Evolutionary conservation across 1,139 yeast species (phyloP).

Genomic region (Zygosaccharomyces sapae): DNA sequence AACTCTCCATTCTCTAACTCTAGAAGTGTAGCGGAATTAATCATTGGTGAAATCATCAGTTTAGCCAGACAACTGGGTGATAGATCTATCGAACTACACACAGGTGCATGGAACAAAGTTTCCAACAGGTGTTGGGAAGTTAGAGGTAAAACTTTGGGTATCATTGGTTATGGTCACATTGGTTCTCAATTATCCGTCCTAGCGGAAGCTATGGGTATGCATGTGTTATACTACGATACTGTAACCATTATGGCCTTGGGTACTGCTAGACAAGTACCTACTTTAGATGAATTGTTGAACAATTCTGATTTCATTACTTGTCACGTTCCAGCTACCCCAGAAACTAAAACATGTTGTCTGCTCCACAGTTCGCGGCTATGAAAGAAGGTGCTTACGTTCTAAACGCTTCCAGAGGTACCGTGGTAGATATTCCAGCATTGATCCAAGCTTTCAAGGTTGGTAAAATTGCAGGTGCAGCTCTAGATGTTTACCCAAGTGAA

Average conservation of each 20-base stretch:
- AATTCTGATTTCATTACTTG: conserved; percentile 84
- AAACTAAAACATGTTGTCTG: conserved; percentile 86
- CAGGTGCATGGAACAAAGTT: conserved; percentile 98
- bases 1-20: conserved; percentile 98
- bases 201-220: conserved; percentile 98
- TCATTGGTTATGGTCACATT: conserved; percentile 96
- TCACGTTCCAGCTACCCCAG: conserved; percentile 94
- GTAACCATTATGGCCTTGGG: conserved; percentile 94
- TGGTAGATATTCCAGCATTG: conserved; percentile 91
- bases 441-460: conserved; percentile 89
- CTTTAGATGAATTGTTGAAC: conserved; percentile 75
- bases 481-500: conserved; percentile 95
- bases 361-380: conserved; percentile 93
- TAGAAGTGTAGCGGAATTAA: conserved; percentile 96
- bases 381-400: conserved; percentile 91
- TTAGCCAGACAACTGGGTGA: conserved; percentile 97
- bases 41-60: conserved; percentile 89
- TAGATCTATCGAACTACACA: conserved; percentile 91
- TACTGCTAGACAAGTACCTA: conserved; percentile 87
- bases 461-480: conserved; percentile 94
- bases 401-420: conserved; percentile 97
- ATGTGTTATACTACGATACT: conserved; percentile 88
- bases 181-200: conserved; percentile 95
- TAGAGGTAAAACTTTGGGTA: conserved; percentile 96
- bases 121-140: conserved; percentile 97